phyloP scores from a whole-genome alignment of 2,329 filamentous ascomycete species.

The Colletotrichum chrysophilum region DNA sequence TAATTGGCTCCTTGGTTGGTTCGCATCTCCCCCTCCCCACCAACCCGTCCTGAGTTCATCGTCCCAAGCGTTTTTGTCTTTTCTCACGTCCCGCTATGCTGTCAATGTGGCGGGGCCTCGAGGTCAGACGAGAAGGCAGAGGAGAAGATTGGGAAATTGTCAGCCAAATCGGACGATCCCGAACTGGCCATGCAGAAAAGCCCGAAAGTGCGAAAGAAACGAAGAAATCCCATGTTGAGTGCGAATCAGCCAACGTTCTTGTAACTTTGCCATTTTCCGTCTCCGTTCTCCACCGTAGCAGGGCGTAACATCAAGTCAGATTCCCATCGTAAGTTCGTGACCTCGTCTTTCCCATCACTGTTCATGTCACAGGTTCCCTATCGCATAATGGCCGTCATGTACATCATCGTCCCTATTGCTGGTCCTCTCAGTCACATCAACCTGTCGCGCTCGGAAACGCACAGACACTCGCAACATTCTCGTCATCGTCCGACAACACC shows the following conservation, averaged over 20 bases:
- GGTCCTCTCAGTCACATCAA: background rate
- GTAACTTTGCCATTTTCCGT: background rate
- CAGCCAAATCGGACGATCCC: background rate
- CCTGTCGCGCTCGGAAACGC: background rate
- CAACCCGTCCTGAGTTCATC: background rate
- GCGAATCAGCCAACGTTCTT: background rate
- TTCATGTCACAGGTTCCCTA: background rate
- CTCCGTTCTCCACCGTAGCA: background rate
- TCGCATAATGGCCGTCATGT: background rate
- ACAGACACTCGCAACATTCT: background rate
- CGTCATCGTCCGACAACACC: background rate
- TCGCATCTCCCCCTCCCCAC: background rate
- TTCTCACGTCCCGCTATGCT: background rate
- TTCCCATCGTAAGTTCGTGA: background rate
- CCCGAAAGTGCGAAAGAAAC: background rate
- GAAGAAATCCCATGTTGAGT: background rate
- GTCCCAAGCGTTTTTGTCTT: background rate
- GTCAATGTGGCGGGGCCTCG: background rate
- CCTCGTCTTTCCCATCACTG: background rate
- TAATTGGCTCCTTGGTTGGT: background rate
- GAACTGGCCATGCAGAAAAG: background rate
- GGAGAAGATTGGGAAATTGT: background rate
- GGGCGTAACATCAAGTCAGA: background rate
- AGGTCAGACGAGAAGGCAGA: background rate
- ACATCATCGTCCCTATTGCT: background rate